Base-by-base conservation (phyloP, 106 monocot species). In the Apostasia ramifera region DNA sequence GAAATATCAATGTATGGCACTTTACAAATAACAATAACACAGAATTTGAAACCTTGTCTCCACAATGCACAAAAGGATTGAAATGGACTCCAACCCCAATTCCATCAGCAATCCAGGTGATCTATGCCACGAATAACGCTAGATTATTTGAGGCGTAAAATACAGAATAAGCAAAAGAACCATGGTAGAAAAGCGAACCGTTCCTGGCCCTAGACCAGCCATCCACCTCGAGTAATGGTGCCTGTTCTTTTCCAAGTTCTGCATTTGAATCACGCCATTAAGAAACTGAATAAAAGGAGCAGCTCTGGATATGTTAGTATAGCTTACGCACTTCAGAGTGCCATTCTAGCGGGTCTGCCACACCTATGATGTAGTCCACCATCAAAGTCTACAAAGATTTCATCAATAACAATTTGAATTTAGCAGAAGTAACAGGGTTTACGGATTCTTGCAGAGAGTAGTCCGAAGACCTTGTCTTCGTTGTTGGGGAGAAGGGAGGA, bases 291-390 rank as follows among this genome's bases (percentile, higher is more conserved):
- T 26, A 26, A 26, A 26, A 26, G 26, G 26, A 26, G 26, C 26
- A 26, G 26, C 26, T 26, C 26, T 26, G 26, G 26, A 26, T 26
- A 26, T 26, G 26, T 15, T 10, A 10, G 39, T 56, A 13, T 8
- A 54, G 10, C 53, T 65, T 65, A 50, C 68, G 57, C 38, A 88
- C 95, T 75, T 89, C 77, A 2, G 83, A 40, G 54, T 95, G 95
- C 95, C 95, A 95, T 53, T 86, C 59, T 54, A 80, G 4, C 2
- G 95, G 95, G 59, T 95, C 86, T 44, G 78, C 60, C 11, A 95
- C 91, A 38, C 95, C 95, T 51, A 95, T 42, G 41, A 95, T 95
- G 78, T 92, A 95, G 70, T 95, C 95, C 79, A 95, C 91, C 95
- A 92, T 92, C 57, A 87, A 69, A 53, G 64, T 70, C 83, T 80